Evolutionary conservation across 495 filamentous ascomycete genomes (phyloP), one percentile per base, ranked within the genome.

Genomic region (Penicillium argentinense): DNA sequence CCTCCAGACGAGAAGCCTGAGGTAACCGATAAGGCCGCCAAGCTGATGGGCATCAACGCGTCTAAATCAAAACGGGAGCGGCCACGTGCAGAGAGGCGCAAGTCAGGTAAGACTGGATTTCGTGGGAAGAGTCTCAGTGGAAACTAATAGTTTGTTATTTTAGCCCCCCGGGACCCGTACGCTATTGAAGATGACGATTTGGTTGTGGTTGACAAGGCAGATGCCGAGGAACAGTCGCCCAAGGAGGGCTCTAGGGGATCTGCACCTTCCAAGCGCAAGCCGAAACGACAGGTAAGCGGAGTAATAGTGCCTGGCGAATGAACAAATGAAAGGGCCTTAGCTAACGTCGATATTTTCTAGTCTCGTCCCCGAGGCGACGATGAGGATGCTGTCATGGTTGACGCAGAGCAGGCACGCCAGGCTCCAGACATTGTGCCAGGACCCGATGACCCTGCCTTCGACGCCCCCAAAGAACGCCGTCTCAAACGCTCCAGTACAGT

Each of bases 401-500:
- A 78, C 42, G 64, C 61, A 21, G 69, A 74, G 1, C 68, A 64
- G 47, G 57, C 59, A 21, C 64, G 56, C 13, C 62, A 56, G 17
- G 62, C 46, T 12, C 64, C 71, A 39, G 66, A 73, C 19, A 57
- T 75, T 6, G 34, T 64, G 13, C 70, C 68, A 24, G 72, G 74
- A 2, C 68, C 73, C 6, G 76, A 89, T 85, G 81, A 85, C 82
- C 25, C 79, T 84, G 57, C 89, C 76, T 58, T 75, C 76, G 95
- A 85, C 80, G 64, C 78, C 74, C 63, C 81, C 68, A 26, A 72
- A 84, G 51, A 96, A 84, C 66, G 70, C 19, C 68, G 74, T 6
- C 40, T 67, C 14, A 75, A 74, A 34, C 74, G 72, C 17, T 59
- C 72, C 4, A 67, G 53, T 28, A 69, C 74, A n/a, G 61, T 53